These are phyloP conservation scores for Xylaria sp. DNA, from an alignment of 2,329 filamentous ascomycete genomes.

Conservation along the genomic window DNA sequence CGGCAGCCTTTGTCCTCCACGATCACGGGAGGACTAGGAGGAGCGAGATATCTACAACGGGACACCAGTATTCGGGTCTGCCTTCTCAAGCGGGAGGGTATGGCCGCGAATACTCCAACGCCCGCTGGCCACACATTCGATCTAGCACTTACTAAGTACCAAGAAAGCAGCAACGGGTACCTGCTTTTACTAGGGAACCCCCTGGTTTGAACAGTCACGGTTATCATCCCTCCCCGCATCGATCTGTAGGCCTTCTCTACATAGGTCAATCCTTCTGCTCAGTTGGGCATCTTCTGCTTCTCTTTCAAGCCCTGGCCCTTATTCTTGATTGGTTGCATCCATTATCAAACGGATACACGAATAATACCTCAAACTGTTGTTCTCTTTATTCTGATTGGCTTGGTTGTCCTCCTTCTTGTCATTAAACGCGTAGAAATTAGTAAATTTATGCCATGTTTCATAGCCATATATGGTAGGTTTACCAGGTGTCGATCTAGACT, in stretches of 20 bases:
- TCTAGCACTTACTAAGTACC: neutral
- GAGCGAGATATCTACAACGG: neutral
- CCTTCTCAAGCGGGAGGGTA: conserved; percentile 7
- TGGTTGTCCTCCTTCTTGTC: no score
- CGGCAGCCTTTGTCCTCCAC: neutral
- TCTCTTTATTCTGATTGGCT: no score
- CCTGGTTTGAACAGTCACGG: neutral
- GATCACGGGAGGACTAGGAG: neutral
- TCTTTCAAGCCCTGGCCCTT: neutral
- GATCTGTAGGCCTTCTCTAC: neutral
- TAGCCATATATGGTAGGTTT: neutral
- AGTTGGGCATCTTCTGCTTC: neutral
- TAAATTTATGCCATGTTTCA: neutral
- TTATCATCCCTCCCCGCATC: neutral
- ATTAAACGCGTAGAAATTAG: neutral
- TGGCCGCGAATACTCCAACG: conserved; percentile 18
- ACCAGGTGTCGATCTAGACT: conserved; percentile 1
- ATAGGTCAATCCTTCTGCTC: neutral
- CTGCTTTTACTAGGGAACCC: neutral
- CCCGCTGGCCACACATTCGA: conserved; percentile 7
- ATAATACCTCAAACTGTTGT: neutral
- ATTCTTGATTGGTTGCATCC: conserved; percentile 11
- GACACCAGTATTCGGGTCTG: conserved; percentile 2
- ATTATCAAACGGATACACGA: conserved; percentile 16
- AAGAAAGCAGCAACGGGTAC: neutral